Base-by-base conservation (phyloP, 495 filamentous ascomycete species). In the Xylaria acuta region DNA sequence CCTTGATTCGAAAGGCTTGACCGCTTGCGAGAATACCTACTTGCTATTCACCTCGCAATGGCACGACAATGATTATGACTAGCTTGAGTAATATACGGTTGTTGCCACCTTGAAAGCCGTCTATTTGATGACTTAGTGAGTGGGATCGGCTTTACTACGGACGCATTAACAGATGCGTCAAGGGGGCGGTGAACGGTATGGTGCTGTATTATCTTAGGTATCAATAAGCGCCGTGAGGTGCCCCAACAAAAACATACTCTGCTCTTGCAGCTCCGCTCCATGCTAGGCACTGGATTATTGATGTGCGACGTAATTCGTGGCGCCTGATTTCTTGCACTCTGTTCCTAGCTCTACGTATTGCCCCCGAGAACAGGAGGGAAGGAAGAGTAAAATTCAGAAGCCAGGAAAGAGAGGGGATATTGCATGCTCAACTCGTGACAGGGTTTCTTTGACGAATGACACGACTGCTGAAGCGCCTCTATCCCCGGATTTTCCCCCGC, bases 151-250 rank as follows among this genome's bases (percentile, higher is more conserved):
- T 64, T 27, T 70, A 58, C 59, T 54, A 7, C 43, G 68, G 56
- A 51, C n/a, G 32, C 27, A 53, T 51, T 27, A 9, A 47, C 16
- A 45, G 47, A 38, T 56, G 49, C 18, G 36, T 22, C 8, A 32
- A 27, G 41, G 30, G 45, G 54, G n/a, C 25, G 5, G 18, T 22
- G 47, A n/a, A 64, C 34, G 25, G 25, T 43, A 51, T 64, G 36
- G 25, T 43, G 65, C 49, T 67, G 49, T 67, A 67, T 67, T 60
- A 67, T 53, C 30, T 54, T 36, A 64, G 47, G 47, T 71, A 64
- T 45, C 20, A 71, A 27, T 59, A 64, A n/a, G 45, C 49, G 20
- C 45, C 38, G 20, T 54, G 25, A 64, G 49, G 59, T 40, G 47
- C 47, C 30, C 49, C 4, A 18, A 69, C 38, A 71, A 43, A 54